Conservation (phyloP, 441 rosid species). For the Corymbia citriodora region DNA sequence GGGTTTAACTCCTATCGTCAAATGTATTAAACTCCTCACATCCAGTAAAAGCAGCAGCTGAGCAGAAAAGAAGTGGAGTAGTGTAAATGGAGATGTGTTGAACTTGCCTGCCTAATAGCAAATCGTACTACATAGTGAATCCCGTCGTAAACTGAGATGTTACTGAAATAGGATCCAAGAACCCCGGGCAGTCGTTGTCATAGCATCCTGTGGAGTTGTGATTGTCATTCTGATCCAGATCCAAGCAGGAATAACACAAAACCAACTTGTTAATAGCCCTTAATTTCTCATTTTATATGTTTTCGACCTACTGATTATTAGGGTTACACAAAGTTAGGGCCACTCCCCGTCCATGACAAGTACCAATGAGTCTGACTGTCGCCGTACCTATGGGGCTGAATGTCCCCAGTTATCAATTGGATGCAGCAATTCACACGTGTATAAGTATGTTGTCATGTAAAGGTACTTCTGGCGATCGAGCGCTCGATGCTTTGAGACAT, state of each 20-base stretch:
- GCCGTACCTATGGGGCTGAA: background rate
- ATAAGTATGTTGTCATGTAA: background rate
- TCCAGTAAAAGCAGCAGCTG: background rate
- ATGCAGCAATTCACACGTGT: background rate
- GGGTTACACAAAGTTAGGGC: background rate
- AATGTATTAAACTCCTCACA: background rate
- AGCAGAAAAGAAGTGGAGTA: background rate
- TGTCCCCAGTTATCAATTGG: background rate
- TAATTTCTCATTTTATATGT: background rate
- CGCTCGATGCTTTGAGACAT: background rate
- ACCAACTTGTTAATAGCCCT: background rate
- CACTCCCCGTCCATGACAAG: background rate
- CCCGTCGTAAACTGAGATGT: background rate
- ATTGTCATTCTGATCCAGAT: background rate
- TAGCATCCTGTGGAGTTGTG: background rate
- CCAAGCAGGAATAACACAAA: background rate
- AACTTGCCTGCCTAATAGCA: background rate
- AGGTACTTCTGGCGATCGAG: background rate
- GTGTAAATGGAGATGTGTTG: background rate
- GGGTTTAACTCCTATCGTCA: background rate
- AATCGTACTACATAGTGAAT: background rate
- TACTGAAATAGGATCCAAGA: background rate
- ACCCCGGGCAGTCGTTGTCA: fast-evolving
- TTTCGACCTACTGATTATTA: background rate
- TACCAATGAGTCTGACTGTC: background rate